Percentiles rank a stretch among this genome's conserved stretches.
These are phyloP conservation scores for Aspergillus clavatus DNA, from an alignment of 2,329 filamentous ascomycete genomes.

Conservation along the genomic window DNA sequence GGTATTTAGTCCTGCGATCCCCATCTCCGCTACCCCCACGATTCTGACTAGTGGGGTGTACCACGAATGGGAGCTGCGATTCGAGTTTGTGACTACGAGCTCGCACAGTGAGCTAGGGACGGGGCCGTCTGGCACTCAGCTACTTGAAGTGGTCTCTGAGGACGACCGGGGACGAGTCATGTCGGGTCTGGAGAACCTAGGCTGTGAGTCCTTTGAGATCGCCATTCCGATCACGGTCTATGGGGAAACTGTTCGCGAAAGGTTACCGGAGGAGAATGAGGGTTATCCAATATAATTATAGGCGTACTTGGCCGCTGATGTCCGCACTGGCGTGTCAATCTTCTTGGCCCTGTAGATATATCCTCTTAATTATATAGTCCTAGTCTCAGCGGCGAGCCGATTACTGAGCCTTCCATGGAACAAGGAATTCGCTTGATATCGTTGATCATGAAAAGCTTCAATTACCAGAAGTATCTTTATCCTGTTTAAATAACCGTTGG, in stretches of 20 bases:
- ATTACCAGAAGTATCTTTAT: too few species aligned
- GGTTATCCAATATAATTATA: constrained; percentile 36
- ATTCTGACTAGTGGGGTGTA: constrained; percentile 86
- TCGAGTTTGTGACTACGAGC: constrained; percentile 86
- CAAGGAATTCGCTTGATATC: too few species aligned
- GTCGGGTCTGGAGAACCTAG: constrained; percentile 70
- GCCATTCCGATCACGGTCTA: constrained; percentile 80
- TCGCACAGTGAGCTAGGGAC: constrained; percentile 34
- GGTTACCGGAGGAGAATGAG: constrained; percentile 35
- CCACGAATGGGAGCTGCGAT: constrained; percentile 79
- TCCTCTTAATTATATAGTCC: background rate
- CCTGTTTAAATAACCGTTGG: too few species aligned
- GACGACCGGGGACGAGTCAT: constrained; percentile 75
- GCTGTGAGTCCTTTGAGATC: constrained; percentile 87
- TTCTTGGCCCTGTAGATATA: background rate
- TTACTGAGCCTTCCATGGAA: too few species aligned
- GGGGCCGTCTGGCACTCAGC: constrained; percentile 39
- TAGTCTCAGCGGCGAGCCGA: too few species aligned
- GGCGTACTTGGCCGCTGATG: too few species aligned
- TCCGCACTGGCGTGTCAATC: too few species aligned
- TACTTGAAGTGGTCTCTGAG: constrained; percentile 74
- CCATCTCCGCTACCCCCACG: constrained; percentile 76
- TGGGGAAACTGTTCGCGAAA: constrained; percentile 48
- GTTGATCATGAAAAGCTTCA: too few species aligned
- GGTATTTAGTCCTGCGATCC: constrained; percentile 78